Evolutionary conservation across 768 basidiomycete genomes (phyloP), one percentile per base, ranked within the genome.

Genomic region (Mrakia gelida): DNA sequence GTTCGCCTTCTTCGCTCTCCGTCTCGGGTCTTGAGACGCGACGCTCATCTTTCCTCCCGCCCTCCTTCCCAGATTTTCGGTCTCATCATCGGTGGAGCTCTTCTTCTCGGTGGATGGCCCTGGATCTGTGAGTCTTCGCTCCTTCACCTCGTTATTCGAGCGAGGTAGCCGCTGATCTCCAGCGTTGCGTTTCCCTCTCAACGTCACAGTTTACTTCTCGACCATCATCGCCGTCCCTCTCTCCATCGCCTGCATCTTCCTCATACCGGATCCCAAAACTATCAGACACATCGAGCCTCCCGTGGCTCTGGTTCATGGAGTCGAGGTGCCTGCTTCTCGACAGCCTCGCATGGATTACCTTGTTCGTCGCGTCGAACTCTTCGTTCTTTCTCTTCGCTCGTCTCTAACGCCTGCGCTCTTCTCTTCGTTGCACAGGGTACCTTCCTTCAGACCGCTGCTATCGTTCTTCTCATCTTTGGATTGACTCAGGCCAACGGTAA

Each of bases 61-160:
- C 73, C 32, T 70, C 34, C 78, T 63, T 84, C 85, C 68, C 30
- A 61, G 54, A 73, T 78, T 30, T 62, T 79, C 30, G 30, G 77
- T 30, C 34, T 77, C 52, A 43, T 73, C 9, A 61, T 81, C 71
- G 80, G 79, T 2, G 80, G 79, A 5, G 65, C 78, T 41, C 79
- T 81, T 63, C 73, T 79, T 23, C 71, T 81, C 11, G 80, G 79
- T 28, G 34, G 63, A 41, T 81, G 76, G 71, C 38, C 61, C 0
- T 81, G 80, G 80, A 32, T 71, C 74, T 41, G 79, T 71, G 30
- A 38, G 70, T 32, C 34, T 75, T 52, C 41, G 78, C 13, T 4
- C 76, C 78, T 7, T 3, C 3, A 8, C 0, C 13, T 18, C 16
- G n/a, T 23, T 15, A 2, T n/a, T 7, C 6, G 1, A 11, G 30